Evolutionary conservation across 805 yeast species (phyloP).

Genomic region (Candida verbasci): DNA sequence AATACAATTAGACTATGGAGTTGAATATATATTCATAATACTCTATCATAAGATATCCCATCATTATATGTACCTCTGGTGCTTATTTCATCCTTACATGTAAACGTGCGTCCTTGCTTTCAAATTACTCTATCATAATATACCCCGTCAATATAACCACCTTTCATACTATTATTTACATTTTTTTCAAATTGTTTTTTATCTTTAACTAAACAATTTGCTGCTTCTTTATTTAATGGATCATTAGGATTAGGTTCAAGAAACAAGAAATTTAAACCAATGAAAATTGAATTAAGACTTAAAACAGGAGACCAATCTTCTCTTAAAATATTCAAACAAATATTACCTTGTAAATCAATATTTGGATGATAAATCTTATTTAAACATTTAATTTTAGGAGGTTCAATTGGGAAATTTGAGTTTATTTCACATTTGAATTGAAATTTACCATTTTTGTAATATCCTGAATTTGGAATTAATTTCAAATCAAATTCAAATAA

Average conservation of each 20-base stretch:
- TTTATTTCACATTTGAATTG: constrained; percentile 61
- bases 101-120: too few relatives aligned
- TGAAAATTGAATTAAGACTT: constrained; percentile 71
- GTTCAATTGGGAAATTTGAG: constrained; percentile 82
- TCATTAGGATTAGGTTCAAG: constrained; percentile 89
- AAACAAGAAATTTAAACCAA: constrained; percentile 82
- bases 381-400: constrained; percentile 76
- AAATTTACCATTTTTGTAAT: constrained; percentile 66
- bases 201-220: constrained; percentile 44
- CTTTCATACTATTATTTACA: constrained; percentile 66
- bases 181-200: constrained; percentile 45
- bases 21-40: constrained; percentile 20
- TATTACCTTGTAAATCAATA: constrained; percentile 84
- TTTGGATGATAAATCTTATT: constrained; percentile 88
- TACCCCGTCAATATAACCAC: constrained; percentile 57
- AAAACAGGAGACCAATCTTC: constrained; percentile 97
- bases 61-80: constrained; percentile 73
- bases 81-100: constrained; percentile 21
- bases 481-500: constrained; percentile 57
- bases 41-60: constrained; percentile 59
- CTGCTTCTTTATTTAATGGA: constrained; percentile 91
- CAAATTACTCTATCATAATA: constrained; percentile 56
- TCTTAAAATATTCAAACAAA: constrained; percentile 84
- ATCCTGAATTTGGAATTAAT: constrained; percentile 68
- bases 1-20: constrained; percentile 53